Evolutionary conservation across 371 early-diverging fungal species (phyloP).

Genomic region (Apophysomyces trapeziformis): DNA sequence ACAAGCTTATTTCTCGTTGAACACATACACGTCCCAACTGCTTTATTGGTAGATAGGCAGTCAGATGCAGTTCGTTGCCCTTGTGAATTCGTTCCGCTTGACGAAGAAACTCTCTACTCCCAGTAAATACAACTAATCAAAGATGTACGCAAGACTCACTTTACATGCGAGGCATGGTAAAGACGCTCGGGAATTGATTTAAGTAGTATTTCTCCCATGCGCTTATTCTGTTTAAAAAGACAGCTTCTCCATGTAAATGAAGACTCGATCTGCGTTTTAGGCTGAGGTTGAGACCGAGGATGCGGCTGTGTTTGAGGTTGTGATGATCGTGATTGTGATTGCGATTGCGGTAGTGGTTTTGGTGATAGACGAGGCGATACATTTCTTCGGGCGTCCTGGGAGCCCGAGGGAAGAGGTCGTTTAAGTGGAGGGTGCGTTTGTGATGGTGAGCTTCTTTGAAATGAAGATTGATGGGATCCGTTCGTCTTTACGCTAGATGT

Average conservation of each 20-base stretch:
- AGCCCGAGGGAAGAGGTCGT: neutral
- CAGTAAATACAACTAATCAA: neutral
- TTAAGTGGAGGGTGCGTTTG: neutral
- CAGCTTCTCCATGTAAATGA: neutral
- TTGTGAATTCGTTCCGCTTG: slow-evolving; percentile 12
- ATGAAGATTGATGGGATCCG: neutral
- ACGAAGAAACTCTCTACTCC: slow-evolving; percentile 5
- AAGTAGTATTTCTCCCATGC: neutral
- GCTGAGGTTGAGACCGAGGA: too few species aligned
- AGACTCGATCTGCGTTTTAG: too few species aligned
- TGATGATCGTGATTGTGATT: too few species aligned
- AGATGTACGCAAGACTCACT: neutral
- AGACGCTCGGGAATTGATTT: slow-evolving; percentile 1
- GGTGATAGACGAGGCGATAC: neutral
- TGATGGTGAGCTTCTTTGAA: neutral
- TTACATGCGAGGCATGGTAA: neutral
- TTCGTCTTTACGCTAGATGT: too few species aligned
- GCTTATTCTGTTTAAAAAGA: neutral
- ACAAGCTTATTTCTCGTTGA: slow-evolving; percentile 2
- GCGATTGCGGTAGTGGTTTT: neutral
- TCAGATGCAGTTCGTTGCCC: neutral
- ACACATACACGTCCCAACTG: slow-evolving; percentile 3
- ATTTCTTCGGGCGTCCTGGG: neutral
- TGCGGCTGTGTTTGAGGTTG: too few species aligned
- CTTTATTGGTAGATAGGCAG: slow-evolving; percentile 6